A percentile compares a stretch with the other conserved stretches of the same genome.
These are phyloP conservation scores for Aspergillus bertholletiae DNA, from an alignment of 495 filamentous ascomycete genomes.

Conservation along the genomic window DNA sequence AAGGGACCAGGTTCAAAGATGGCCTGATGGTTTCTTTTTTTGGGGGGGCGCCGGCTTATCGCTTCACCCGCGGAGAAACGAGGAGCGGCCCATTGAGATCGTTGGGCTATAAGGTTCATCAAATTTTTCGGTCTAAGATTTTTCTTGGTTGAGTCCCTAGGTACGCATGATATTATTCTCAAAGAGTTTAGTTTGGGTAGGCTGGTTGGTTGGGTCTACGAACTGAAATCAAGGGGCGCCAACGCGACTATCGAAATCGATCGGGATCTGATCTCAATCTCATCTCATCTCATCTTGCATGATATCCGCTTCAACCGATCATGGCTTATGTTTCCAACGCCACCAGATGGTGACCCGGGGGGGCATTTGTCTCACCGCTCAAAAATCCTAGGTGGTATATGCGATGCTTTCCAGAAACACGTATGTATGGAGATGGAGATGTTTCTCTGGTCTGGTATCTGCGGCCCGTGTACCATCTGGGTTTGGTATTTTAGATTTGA, in stretches of 20 bases:
- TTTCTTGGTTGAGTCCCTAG: background rate
- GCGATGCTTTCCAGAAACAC: too few relatives aligned
- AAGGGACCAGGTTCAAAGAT: background rate
- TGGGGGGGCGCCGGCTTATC: too few relatives aligned
- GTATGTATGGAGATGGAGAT: too few relatives aligned
- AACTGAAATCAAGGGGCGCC: background rate
- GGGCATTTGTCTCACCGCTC: background rate
- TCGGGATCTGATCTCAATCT: conserved; percentile 15
- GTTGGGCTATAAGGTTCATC: too few relatives aligned
- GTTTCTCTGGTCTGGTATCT: too few relatives aligned
- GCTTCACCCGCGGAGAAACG: too few relatives aligned
- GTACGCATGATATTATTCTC: too few relatives aligned
- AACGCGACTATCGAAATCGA: background rate
- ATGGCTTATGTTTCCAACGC: conserved; percentile 1
- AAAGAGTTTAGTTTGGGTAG: too few relatives aligned
- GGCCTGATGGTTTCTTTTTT: background rate
- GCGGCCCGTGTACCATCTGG: too few relatives aligned
- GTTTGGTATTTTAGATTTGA: too few relatives aligned
- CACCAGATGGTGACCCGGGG: background rate
- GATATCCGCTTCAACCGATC: background rate
- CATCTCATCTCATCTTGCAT: conserved; percentile 20
- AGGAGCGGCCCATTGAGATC: too few relatives aligned
- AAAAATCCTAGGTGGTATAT: too few relatives aligned
- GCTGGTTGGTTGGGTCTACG: background rate
- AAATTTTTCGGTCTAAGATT: background rate